Evolutionary conservation across 2,329 filamentous ascomycete species (phyloP).

Genomic region (Aspergillus sergii): DNA sequence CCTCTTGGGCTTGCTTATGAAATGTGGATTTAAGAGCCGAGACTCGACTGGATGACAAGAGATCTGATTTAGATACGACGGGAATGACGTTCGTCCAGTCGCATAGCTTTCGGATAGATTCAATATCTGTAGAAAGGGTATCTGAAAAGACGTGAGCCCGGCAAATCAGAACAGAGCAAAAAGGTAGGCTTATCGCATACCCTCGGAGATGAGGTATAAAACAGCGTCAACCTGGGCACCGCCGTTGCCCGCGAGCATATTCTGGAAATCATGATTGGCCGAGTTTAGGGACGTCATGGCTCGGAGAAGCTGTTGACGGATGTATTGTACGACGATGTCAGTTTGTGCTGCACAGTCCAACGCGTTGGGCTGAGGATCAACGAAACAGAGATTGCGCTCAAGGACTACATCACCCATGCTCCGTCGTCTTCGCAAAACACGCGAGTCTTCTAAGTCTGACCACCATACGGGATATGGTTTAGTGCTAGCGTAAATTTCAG

Average conservation of each 20-base stretch:
- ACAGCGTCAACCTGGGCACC: slow-evolving; percentile 83
- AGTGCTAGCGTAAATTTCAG: slow-evolving; percentile 77
- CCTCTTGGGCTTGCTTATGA: slow-evolving; percentile 35
- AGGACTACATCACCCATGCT: slow-evolving; percentile 76
- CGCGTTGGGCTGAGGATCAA: slow-evolving; percentile 72
- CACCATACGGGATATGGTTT: slow-evolving; percentile 89
- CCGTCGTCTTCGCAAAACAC: slow-evolving; percentile 63
- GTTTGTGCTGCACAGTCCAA: slow-evolving; percentile 58
- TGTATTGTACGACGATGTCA: slow-evolving; percentile 67
- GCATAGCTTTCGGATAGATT: slow-evolving; percentile 70
- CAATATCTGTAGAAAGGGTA: slow-evolving; percentile 65
- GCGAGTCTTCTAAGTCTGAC: slow-evolving; percentile 73
- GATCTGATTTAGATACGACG: slow-evolving; percentile 76
- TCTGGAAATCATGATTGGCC: slow-evolving; percentile 73
- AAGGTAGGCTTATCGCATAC: slow-evolving; percentile 52
- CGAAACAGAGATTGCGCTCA: slow-evolving; percentile 90
- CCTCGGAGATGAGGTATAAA: slow-evolving; percentile 75
- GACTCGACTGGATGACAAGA: slow-evolving; percentile 61
- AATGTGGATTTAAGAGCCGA: slow-evolving; percentile 59
- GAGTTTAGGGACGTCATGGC: slow-evolving; percentile 64
- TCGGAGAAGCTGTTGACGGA: slow-evolving; percentile 69
- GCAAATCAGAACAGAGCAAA: background rate
- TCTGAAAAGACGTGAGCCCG: slow-evolving; percentile 41
- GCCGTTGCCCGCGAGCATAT: slow-evolving; percentile 77
- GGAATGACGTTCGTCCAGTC: slow-evolving; percentile 82